Conservation (phyloP, 495 filamentous ascomycete genomes). For the Aspergillus hancockii region DNA sequence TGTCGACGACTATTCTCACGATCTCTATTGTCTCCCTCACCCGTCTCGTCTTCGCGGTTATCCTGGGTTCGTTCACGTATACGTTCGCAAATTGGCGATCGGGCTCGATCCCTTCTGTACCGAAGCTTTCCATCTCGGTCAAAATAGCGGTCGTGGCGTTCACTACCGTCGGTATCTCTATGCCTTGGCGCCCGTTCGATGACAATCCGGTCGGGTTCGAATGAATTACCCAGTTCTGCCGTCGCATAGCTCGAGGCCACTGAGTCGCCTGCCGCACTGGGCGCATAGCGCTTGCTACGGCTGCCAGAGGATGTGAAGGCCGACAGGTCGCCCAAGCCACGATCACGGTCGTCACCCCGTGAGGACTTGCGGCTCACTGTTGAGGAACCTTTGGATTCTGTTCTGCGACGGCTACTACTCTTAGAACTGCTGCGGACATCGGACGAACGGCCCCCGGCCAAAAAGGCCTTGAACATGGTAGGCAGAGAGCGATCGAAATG, state of each 20-base stretch:
- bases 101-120: constrained; percentile 34
- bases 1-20: constrained; percentile 34
- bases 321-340: constrained; percentile 44
- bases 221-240: constrained; percentile 41
- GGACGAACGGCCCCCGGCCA: constrained; percentile 45
- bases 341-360: constrained; percentile 58
- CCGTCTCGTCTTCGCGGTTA: constrained; percentile 23
- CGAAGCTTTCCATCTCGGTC: constrained; percentile 30
- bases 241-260: constrained; percentile 57
- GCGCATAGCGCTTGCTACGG: constrained; percentile 35
- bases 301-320: constrained; percentile 39
- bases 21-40: constrained; percentile 20
- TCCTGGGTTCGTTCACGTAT: constrained; percentile 29
- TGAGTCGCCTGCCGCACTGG: constrained; percentile 46
- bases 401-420: constrained; percentile 34
- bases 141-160: constrained; percentile 21
- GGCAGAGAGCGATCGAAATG: constrained; percentile 30
- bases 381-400: constrained; percentile 34
- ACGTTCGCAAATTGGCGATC: constrained; percentile 34
- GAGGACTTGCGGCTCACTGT: constrained; percentile 50
- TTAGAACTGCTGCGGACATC: constrained; percentile 41
- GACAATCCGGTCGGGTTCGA: constrained; percentile 29
- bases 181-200: constrained; percentile 36
- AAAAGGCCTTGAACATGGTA: constrained; percentile 49
- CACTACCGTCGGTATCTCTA: constrained; percentile 28